Evolutionary conservation across 2,329 filamentous ascomycete species (phyloP).

Genomic region (Neonectria sp.): DNA sequence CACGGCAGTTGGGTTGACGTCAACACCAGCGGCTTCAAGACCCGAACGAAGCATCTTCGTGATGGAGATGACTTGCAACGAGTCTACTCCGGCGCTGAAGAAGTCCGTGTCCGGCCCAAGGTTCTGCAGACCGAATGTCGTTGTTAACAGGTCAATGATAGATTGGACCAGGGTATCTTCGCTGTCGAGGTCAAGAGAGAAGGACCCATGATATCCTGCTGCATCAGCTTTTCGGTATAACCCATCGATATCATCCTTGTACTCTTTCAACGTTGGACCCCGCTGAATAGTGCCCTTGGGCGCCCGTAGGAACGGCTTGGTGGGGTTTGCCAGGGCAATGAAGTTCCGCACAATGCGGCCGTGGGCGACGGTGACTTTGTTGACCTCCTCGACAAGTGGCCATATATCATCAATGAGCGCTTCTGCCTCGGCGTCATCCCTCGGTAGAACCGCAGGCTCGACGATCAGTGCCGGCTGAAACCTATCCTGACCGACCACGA

Average conservation of each 20-base stretch:
- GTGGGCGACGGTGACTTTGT: conserved; percentile 59
- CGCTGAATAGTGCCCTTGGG: conserved; percentile 62
- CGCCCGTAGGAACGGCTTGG: conserved; percentile 61
- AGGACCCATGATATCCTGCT: not conserved
- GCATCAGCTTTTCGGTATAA: conserved; percentile 14
- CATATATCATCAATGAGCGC: conserved; percentile 58
- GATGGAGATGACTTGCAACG: not conserved
- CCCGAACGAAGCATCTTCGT: not conserved
- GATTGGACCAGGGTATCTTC: not conserved
- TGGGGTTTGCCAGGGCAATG: conserved; percentile 54
- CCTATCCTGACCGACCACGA: conserved; percentile 53
- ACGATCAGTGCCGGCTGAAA: conserved; percentile 47
- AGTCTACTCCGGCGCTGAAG: conserved; percentile 2
- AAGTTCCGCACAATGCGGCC: conserved; percentile 59
- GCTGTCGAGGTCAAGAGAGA: not conserved
- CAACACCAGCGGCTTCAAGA: not conserved
- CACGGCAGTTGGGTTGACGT: not conserved
- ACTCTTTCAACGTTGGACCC: conserved; percentile 26
- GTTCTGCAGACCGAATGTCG: not conserved
- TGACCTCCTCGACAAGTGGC: conserved; percentile 58
- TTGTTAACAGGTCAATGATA: not conserved
- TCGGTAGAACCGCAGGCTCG: conserved; percentile 31
- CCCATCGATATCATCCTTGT: conserved; percentile 25
- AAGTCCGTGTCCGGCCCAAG: not conserved
- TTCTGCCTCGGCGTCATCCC: conserved; percentile 26